Evolutionary conservation across 208 protist species (phyloP).

Genomic region (Vickermania spadyakhi): DNA sequence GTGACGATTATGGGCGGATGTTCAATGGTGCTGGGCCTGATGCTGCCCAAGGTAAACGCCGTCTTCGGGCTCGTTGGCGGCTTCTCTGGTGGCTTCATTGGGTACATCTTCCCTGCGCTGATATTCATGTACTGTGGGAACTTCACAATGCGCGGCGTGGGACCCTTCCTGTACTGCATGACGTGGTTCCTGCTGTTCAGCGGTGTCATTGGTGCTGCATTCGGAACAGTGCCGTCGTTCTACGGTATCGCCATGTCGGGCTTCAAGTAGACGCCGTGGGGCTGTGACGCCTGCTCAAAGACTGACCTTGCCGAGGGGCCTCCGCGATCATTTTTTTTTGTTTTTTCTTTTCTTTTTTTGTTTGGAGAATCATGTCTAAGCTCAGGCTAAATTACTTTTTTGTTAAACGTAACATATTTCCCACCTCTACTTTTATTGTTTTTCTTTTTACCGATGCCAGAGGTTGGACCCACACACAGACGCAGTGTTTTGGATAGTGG

Average conservation of each 20-base stretch:
- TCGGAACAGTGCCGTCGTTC: constrained; percentile 44
- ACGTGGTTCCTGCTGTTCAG: constrained; percentile 34
- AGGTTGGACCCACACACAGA: no score
- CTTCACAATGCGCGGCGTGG: constrained; percentile 40
- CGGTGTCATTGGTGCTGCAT: constrained; percentile 59
- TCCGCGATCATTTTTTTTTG: background rate
- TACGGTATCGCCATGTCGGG: constrained; percentile 15
- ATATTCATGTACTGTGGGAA: constrained; percentile 66
- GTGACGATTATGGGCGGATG: constrained; percentile 6
- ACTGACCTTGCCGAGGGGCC: background rate
- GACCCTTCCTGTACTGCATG: constrained; percentile 24
- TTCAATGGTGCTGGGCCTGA: constrained; percentile 2
- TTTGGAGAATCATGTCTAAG: background rate
- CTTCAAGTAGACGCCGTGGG: background rate
- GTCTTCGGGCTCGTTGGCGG: constrained; percentile 52
- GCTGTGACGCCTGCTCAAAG: background rate
- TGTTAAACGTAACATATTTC: constrained; percentile 1
- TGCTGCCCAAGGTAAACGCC: background rate
- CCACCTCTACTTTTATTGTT: constrained; percentile 4
- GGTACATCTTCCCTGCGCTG: constrained; percentile 62
- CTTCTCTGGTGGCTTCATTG: constrained; percentile 60
- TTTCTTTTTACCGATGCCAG: constrained; percentile 4
- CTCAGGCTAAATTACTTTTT: background rate
- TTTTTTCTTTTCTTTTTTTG: constrained; percentile 7
- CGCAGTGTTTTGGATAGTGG: no score